Evolutionary conservation across 495 filamentous ascomycete genomes (phyloP).

Genomic region (Tuber borchii): DNA sequence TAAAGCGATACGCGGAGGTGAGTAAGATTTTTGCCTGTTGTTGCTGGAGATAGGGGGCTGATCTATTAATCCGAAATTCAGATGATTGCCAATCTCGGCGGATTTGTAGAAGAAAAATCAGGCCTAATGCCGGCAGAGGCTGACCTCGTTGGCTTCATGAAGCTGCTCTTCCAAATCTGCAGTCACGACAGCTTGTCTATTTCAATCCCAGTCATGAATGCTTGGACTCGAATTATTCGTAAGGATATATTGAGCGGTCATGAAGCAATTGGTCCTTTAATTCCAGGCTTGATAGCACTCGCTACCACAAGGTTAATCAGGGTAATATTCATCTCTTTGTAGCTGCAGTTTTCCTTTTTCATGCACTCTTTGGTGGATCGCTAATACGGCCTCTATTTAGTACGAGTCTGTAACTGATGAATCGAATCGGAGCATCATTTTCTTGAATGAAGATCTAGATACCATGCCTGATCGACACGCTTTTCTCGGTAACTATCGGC

Average conservation of each 20-base stretch:
- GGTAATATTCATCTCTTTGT: constrained; percentile 29
- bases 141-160: constrained; percentile 70
- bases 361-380: constrained; percentile 6
- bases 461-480: constrained; percentile 90
- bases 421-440: constrained; percentile 68
- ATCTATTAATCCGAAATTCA: constrained; percentile 43
- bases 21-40: constrained; percentile 25
- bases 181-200: constrained; percentile 82
- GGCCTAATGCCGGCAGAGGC: constrained; percentile 53
- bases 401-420: constrained; percentile 81
- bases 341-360: constrained; percentile 3
- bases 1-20: constrained; percentile 91
- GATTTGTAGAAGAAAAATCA: constrained; percentile 71
- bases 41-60: constrained; percentile 6
- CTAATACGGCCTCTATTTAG: constrained; percentile 57
- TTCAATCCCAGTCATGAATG: constrained; percentile 84
- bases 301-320: constrained; percentile 41
- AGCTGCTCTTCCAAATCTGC: constrained; percentile 69
- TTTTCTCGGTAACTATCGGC: constrained; percentile 92
- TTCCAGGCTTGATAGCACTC: constrained; percentile 68
- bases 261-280: constrained; percentile 60
- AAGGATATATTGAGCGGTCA: constrained; percentile 59
- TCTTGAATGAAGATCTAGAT: constrained; percentile 87
- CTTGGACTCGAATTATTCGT: constrained; percentile 73
- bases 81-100: constrained; percentile 78